phyloP scores from a whole-genome alignment of 2,329 filamentous ascomycete species.

The Penicillium concentricum region DNA sequence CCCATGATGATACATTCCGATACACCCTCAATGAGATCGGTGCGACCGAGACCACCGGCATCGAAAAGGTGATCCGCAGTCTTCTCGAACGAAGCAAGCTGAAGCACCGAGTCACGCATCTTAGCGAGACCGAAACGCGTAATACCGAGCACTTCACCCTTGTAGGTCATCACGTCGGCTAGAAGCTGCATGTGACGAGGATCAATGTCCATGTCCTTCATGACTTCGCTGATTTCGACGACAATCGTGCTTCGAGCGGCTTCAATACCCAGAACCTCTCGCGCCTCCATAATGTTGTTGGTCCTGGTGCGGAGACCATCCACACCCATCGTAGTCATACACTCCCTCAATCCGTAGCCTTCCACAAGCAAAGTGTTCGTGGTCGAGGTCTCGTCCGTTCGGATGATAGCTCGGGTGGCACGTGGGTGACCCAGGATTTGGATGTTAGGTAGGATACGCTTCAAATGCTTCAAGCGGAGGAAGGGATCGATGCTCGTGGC shows the following conservation, averaged over 20 bases:
- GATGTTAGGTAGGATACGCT: constrained; percentile 76
- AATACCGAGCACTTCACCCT: constrained; percentile 93
- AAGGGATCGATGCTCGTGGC: constrained; percentile 46
- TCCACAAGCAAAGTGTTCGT: constrained; percentile 79
- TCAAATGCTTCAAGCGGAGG: constrained; percentile 75
- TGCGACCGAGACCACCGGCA: constrained; percentile 87
- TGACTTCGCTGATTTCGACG: constrained; percentile 81
- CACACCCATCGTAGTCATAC: constrained; percentile 92
- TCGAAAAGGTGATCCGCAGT: constrained; percentile 97
- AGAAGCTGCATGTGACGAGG: constrained; percentile 96
- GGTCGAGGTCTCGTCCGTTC: constrained; percentile 69
- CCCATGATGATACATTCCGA: constrained; percentile 98
- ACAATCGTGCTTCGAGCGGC: constrained; percentile 88
- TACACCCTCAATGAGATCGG: constrained; percentile 88
- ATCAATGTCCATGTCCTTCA: constrained; percentile 93
- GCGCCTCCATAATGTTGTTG: constrained; percentile 89
- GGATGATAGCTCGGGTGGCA: constrained; percentile 82
- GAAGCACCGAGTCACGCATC: constrained; percentile 91
- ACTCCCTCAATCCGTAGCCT: constrained; percentile 84
- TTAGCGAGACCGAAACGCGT: constrained; percentile 94
- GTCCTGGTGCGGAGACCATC: constrained; percentile 70
- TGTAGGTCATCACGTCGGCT: constrained; percentile 98
- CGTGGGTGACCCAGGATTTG: constrained; percentile 87
- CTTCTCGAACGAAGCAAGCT: constrained; percentile 96
- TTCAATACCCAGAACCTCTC: constrained; percentile 88